Evolutionary conservation across 1,139 yeast genomes (phyloP).

Genomic region (Nadsonia starkeyi-henricii): DNA sequence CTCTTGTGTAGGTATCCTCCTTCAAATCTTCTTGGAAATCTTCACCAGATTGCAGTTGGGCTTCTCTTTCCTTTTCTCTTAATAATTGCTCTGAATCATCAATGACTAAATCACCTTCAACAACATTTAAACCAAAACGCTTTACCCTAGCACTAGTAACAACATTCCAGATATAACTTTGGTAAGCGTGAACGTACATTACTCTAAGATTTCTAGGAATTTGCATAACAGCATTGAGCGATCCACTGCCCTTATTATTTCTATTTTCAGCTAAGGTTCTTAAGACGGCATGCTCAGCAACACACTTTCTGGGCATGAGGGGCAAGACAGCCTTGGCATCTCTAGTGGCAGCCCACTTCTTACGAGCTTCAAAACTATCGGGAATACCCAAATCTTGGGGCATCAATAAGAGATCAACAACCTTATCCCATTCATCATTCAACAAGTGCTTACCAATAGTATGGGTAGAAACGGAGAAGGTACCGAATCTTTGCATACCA

Average conservation of each 20-base stretch:
- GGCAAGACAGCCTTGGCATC: slow-evolving; percentile 53
- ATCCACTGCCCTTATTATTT: slow-evolving; percentile 23
- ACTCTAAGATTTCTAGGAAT: slow-evolving; percentile 85
- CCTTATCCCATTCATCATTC: slow-evolving; percentile 63
- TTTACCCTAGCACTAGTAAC: slow-evolving; percentile 71
- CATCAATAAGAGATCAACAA: slow-evolving; percentile 61
- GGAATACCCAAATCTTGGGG: slow-evolving; percentile 80
- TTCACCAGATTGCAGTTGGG: slow-evolving; percentile 28
- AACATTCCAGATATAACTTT: slow-evolving; percentile 85
- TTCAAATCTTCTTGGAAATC: slow-evolving; percentile 55
- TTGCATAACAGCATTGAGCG: slow-evolving; percentile 71
- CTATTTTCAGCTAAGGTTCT: slow-evolving; percentile 37
- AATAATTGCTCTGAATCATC: slow-evolving; percentile 18
- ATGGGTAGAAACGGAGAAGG: slow-evolving; percentile 87
- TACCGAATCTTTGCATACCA: slow-evolving; percentile 97
- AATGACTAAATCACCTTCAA: slow-evolving; percentile 73
- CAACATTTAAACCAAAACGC: slow-evolving; percentile 52
- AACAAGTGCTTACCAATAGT: slow-evolving; percentile 62
- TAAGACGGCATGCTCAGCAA: slow-evolving; percentile 71
- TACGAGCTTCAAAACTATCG: slow-evolving; percentile 69
- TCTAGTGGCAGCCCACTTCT: slow-evolving; percentile 61
- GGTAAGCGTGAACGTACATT: slow-evolving; percentile 96
- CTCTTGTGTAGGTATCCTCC: slow-evolving; percentile 40
- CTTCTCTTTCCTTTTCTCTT: slow-evolving; percentile 6
- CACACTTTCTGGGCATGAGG: slow-evolving; percentile 73